These are phyloP conservation scores for Lactarius trivialis DNA, from an alignment of 768 basidiomycete genomes.

Conservation along the genomic window DNA sequence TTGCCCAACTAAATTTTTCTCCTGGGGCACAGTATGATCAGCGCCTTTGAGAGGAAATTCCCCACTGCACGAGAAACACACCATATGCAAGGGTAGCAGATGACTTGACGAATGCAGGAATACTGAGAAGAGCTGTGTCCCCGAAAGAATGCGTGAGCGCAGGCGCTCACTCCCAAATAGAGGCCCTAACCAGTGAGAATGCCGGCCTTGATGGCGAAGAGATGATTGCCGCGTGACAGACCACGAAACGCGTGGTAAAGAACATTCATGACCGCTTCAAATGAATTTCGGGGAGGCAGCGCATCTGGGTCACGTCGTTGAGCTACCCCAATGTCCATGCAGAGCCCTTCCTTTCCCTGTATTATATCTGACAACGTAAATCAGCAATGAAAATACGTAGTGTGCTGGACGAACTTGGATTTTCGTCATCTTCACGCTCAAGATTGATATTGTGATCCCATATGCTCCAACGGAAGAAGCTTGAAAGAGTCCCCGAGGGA, in stretches of 20 bases:
- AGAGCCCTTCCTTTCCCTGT: constrained; percentile 43
- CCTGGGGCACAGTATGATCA: constrained; percentile 31
- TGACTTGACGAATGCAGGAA: constrained; percentile 52
- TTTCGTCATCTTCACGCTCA: constrained; percentile 55
- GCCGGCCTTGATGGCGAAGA: constrained; percentile 70
- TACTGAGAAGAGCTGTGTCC: constrained; percentile 43
- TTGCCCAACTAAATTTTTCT: constrained; percentile 64
- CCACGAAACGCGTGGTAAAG: constrained; percentile 37
- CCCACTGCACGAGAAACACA: constrained; percentile 28
- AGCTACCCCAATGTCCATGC: constrained; percentile 50
- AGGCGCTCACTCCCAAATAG: neutral
- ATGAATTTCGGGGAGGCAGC: constrained; percentile 53
- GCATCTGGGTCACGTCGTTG: constrained; percentile 66
- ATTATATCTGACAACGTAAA: constrained; percentile 38
- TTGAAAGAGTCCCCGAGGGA: constrained; percentile 35
- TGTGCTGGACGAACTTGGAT: constrained; percentile 41
- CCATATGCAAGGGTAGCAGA: constrained; percentile 55
- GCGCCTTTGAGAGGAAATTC: neutral
- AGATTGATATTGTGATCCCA: constrained; percentile 42
- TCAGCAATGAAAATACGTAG: neutral
- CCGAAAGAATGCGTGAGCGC: neutral
- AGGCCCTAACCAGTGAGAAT: constrained; percentile 43
- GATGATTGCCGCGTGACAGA: constrained; percentile 49
- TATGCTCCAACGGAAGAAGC: constrained; percentile 37
- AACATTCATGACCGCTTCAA: constrained; percentile 46